Percentiles rank a stretch among this genome's conserved stretches.
Conservation (phyloP, 164 flowering plant species). For the Chloranthus sessilifolius region DNA sequence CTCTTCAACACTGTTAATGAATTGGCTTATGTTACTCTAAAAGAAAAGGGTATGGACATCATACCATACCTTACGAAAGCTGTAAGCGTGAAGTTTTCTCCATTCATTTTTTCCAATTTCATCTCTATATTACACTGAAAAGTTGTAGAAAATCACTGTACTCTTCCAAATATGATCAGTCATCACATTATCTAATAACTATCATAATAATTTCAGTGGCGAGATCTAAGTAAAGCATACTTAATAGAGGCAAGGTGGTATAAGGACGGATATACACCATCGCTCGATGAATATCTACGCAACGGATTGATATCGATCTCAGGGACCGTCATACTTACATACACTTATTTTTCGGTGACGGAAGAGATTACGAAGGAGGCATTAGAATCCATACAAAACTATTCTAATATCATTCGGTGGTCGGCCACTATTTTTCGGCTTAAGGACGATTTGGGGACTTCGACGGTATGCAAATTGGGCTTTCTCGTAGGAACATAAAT, state of each 20-base stretch:
- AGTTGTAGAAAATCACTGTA: no score
- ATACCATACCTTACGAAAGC: constrained; percentile 2
- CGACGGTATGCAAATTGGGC: not conserved
- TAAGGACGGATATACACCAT: constrained; percentile 19
- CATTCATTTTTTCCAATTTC: not conserved
- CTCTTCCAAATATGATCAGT: no score
- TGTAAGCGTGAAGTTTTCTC: not conserved
- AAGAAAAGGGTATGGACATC: not conserved
- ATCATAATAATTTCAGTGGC: constrained; percentile 1
- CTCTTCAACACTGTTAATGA: constrained; percentile 2
- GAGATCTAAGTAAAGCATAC: constrained; percentile 14
- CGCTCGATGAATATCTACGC: constrained; percentile 24
- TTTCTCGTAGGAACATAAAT: not conserved
- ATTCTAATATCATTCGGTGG: not conserved
- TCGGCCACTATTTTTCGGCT: constrained; percentile 5
- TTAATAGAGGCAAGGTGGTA: constrained; percentile 28
- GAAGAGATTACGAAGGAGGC: constrained; percentile 5
- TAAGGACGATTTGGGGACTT: constrained; percentile 1
- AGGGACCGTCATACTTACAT: constrained; percentile 23
- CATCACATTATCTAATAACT: no score
- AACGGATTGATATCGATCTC: constrained; percentile 40
- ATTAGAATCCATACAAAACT: not conserved
- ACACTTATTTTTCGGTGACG: constrained; percentile 11
- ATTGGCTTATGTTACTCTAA: not conserved
- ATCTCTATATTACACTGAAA: no score